Conservation (phyloP, 108 stramenopile genomes). For the Conticribra weissflogii region DNA sequence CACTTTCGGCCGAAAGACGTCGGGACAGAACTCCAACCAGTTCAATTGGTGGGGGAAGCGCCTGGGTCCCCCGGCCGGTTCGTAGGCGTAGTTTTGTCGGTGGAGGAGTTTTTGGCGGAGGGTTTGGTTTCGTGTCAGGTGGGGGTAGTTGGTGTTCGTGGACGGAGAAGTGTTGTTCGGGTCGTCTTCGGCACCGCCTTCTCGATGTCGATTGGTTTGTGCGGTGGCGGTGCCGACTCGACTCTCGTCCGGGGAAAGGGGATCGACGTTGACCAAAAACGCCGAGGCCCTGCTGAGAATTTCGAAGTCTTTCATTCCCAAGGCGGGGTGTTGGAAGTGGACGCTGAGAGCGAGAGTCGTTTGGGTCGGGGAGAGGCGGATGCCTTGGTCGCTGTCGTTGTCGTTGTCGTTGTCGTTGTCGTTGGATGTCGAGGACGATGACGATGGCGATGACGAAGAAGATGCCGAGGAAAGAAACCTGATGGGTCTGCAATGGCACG, state of each 20-base stretch:
- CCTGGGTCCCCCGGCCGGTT: conserved; percentile 63
- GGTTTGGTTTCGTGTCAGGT: conserved; percentile 21
- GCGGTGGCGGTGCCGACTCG: neutral
- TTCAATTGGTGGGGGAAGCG: conserved; percentile 65
- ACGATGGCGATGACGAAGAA: neutral
- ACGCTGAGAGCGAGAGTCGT: conserved; percentile 81
- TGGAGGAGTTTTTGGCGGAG: conserved; percentile 45
- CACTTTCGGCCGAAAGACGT: conserved; percentile 68
- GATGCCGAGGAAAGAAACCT: neutral
- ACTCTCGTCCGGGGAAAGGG: conserved; percentile 33
- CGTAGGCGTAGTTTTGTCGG: conserved; percentile 57
- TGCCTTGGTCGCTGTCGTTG: neutral
- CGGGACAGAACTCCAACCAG: conserved; percentile 84
- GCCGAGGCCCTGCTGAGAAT: conserved; percentile 80
- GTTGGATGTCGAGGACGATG: conserved; percentile 6
- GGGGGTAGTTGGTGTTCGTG: conserved; percentile 43
- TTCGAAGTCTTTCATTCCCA: conserved; percentile 89
- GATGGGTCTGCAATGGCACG: neutral
- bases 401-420: neutral
- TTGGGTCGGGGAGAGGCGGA: conserved; percentile 27
- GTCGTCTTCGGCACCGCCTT: neutral
- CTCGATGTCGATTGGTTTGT: neutral
- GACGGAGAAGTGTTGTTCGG: conserved; percentile 18
- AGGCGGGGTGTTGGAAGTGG: conserved; percentile 79
- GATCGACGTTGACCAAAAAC: conserved; percentile 80